Base-by-base conservation (phyloP, 2,329 filamentous ascomycete species). In the Fusarium cyanostomum region DNA sequence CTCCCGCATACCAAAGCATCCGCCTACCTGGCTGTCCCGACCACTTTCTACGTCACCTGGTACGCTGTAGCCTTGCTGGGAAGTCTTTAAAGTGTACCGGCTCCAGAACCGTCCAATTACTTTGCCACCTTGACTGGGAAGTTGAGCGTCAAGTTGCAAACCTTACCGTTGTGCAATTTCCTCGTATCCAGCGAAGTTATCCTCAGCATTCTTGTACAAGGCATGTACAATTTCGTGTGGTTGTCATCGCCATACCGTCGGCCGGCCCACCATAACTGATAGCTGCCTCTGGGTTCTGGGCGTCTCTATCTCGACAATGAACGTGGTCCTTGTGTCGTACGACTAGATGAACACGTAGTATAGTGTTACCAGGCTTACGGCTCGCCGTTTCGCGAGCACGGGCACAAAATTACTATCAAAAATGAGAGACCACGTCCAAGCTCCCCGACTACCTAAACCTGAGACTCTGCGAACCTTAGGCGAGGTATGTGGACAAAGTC, bases 351-450 rank as follows among this genome's bases (percentile, higher is more conserved):
- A 68, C 54, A 70, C 57, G 57, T 66, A 55, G 55, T 55, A 54
- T 26, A 60, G 55, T 56, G 42, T 49, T 43, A 57, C 58, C 63
- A 59, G 33, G 50, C 42, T 41, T 55, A 28, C 45, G 62, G 52
- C 57, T 67, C 45, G 45, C 55, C 39, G 56, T 55, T 58, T 41
- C 34, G 46, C 26, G 48, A 58, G 66, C 66, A 68, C 66, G 52
- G 68, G 33, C 58, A 53, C 45, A 50, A 63, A 66, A 53, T 51
- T 38, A n/a, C 43, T 53, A 46, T 45, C 51, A 60, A 68, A 71
- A 70, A 71, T 71, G 64, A 70, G 53, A 38, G 49, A 51, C 9
- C 30, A 56, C 46, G 69, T 64, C 62, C 58, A 69, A 66, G 69
- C 69, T 71, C 59, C 34, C 37, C 16, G 37, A 27, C 43, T n/a